Evolutionary conservation across 768 basidiomycete species (phyloP).

Genomic region (Kwoniella europaea): DNA sequence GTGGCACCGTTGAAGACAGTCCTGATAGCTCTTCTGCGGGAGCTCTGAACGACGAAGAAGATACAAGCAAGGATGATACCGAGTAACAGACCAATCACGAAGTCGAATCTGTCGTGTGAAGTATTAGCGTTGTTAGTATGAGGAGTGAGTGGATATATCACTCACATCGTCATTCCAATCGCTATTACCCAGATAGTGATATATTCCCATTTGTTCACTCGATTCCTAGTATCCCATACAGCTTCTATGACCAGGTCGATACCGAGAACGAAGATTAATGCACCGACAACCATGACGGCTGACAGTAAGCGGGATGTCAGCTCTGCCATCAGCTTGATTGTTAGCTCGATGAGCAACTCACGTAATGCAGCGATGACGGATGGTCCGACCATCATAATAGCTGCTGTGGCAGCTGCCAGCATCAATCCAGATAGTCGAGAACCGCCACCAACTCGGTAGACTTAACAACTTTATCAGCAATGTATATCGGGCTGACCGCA

Average conservation of each 20-base stretch:
- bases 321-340: neutral
- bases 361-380: slow-evolving; percentile 89
- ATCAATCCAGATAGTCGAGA: slow-evolving; percentile 83
- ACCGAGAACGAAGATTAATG: slow-evolving; percentile 91
- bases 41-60: slow-evolving; percentile 97
- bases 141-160: slow-evolving; percentile 33
- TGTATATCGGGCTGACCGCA: neutral
- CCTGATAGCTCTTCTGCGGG: slow-evolving; percentile 80
- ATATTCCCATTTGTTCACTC: slow-evolving; percentile 73
- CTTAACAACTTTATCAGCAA: slow-evolving; percentile 59
- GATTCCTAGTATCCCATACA: slow-evolving; percentile 89
- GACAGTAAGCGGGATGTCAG: neutral
- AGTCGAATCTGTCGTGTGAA: slow-evolving; percentile 65
- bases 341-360: slow-evolving; percentile 60
- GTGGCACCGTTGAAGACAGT: slow-evolving; percentile 79
- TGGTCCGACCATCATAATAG: slow-evolving; percentile 80
- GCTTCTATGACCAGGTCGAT: slow-evolving; percentile 95
- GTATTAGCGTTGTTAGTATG: neutral
- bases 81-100: slow-evolving; percentile 88
- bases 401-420: slow-evolving; percentile 74
- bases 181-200: slow-evolving; percentile 60
- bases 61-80: slow-evolving; percentile 92
- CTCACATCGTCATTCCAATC: slow-evolving; percentile 76
- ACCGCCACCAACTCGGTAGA: slow-evolving; percentile 91
- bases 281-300: slow-evolving; percentile 90